Conservation (phyloP, 805 yeast genomes). For the Cyberlindnera nakhonratchasimensis region DNA sequence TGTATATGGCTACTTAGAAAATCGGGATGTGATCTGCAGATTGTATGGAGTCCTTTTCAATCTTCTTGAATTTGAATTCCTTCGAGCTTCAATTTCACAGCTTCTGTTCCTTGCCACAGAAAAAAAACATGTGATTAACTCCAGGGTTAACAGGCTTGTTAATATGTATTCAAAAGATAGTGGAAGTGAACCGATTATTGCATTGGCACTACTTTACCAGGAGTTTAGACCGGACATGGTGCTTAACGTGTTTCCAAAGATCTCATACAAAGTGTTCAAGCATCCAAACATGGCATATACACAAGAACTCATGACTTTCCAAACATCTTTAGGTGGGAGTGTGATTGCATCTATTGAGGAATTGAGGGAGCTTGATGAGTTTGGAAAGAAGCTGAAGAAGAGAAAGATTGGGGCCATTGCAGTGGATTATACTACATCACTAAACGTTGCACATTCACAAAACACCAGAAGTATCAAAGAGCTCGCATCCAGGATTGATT, state of each 20-base stretch:
- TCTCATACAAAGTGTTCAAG: slow-evolving; percentile 27
- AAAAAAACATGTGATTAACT: slow-evolving; percentile 28
- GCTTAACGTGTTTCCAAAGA: slow-evolving; percentile 26
- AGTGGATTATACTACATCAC: slow-evolving; percentile 9
- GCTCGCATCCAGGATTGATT: slow-evolving; percentile 8
- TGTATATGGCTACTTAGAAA: slow-evolving; percentile 26
- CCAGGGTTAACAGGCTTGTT: slow-evolving; percentile 28
- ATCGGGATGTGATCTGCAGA: slow-evolving; percentile 15
- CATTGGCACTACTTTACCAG: slow-evolving; percentile 23
- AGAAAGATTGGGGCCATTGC: slow-evolving; percentile 10
- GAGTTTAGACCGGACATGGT: slow-evolving; percentile 25
- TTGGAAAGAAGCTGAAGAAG: slow-evolving; percentile 16
- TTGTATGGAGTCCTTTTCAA: slow-evolving; percentile 32
- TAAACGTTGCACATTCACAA: slow-evolving; percentile 1
- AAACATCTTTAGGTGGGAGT: neutral
- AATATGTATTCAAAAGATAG: slow-evolving; percentile 22
- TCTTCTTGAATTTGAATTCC: slow-evolving; percentile 33
- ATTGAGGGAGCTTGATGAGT: slow-evolving; percentile 11
- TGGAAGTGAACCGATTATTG: slow-evolving; percentile 22
- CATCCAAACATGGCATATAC: slow-evolving; percentile 18
- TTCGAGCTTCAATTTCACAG: slow-evolving; percentile 34
- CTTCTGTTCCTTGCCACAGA: slow-evolving; percentile 32
- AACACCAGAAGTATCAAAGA: slow-evolving; percentile 5
- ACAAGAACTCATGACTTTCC: slow-evolving; percentile 6
- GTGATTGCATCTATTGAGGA: slow-evolving; percentile 3